phyloP scores from a whole-genome alignment of 2,329 filamentous ascomycete genomes.

The Hypoxylon sp. region DNA sequence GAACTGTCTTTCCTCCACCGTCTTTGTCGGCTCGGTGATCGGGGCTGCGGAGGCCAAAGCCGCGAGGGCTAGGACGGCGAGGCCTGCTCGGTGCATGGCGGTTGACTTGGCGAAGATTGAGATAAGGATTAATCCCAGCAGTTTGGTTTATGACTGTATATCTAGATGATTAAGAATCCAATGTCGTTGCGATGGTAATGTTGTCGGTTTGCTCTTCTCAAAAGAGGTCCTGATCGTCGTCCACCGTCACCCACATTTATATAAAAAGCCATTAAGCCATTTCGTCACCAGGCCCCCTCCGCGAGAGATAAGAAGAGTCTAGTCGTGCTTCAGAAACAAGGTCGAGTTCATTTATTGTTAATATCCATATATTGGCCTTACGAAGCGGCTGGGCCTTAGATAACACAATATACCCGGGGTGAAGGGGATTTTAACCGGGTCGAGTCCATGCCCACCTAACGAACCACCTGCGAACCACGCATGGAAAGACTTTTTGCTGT shows the following conservation, averaged over 20 bases:
- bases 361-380: constrained; percentile 52
- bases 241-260: constrained; percentile 42
- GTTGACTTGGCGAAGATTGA: constrained; percentile 21
- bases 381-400: constrained; percentile 46
- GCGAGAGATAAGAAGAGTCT: constrained; percentile 46
- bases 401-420: constrained; percentile 51
- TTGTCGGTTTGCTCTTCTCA: constrained; percentile 32
- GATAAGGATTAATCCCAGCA: constrained; percentile 18
- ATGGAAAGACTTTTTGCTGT: constrained; percentile 27
- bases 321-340: constrained; percentile 33
- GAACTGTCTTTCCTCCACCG: constrained; percentile 45
- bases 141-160: constrained; percentile 14
- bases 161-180: constrained; percentile 24
- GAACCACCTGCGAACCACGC: constrained; percentile 44
- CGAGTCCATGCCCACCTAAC: constrained; percentile 46
- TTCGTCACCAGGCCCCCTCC: constrained; percentile 32
- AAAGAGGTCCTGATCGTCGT: constrained; percentile 40
- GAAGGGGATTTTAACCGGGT: constrained; percentile 52
- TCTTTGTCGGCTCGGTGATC: constrained; percentile 48
- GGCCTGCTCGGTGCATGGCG: constrained; percentile 48
- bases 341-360: constrained; percentile 51
- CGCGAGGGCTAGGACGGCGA: constrained; percentile 51
- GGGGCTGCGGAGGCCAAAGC: constrained; percentile 50
- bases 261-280: constrained; percentile 34
- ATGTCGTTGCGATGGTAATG: constrained; percentile 16